Evolutionary conservation across 495 filamentous ascomycete species (phyloP).

Genomic region (Penicillium dipodomyicola): DNA sequence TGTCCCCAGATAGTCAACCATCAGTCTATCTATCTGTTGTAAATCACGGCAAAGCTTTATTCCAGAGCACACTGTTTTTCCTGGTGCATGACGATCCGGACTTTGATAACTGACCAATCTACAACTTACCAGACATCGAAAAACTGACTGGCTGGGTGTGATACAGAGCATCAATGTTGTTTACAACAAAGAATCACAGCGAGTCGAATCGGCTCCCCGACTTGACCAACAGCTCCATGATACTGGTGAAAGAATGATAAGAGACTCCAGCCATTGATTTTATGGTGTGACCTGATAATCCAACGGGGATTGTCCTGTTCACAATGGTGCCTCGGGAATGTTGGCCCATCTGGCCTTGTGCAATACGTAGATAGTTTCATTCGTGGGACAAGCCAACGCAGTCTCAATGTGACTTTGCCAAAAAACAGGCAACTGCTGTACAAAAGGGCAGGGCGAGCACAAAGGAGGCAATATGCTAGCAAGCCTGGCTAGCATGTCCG

Average conservation of each 20-base stretch:
- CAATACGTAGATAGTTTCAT: slow-evolving; percentile 33
- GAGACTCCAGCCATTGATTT: background rate
- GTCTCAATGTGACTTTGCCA: slow-evolving; percentile 12
- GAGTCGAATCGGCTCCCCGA: background rate
- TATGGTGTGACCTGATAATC: slow-evolving; percentile 6
- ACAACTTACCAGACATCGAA: background rate
- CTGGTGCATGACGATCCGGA: background rate
- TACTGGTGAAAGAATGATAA: background rate
- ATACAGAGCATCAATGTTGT: background rate
- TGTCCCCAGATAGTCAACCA: slow-evolving; percentile 1
- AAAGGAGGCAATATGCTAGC: background rate
- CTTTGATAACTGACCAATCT: background rate
- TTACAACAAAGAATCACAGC: background rate
- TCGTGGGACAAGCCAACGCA: slow-evolving; percentile 6
- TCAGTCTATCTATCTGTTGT: slow-evolving; percentile 19
- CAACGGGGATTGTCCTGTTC: slow-evolving; percentile 1
- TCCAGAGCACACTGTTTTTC: background rate
- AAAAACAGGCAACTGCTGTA: slow-evolving; percentile 3
- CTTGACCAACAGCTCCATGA: background rate
- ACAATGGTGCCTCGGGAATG: background rate
- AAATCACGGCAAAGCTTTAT: slow-evolving; percentile 9
- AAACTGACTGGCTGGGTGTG: background rate
- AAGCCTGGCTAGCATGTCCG: background rate
- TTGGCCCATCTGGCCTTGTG: slow-evolving; percentile 21
- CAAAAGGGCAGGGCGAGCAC: slow-evolving; percentile 1